A percentile compares a stretch with the other conserved stretches of the same genome.
These are phyloP conservation scores for Coprinopsis strossmayeri DNA, from an alignment of 768 basidiomycete species.

Conservation along the genomic window DNA sequence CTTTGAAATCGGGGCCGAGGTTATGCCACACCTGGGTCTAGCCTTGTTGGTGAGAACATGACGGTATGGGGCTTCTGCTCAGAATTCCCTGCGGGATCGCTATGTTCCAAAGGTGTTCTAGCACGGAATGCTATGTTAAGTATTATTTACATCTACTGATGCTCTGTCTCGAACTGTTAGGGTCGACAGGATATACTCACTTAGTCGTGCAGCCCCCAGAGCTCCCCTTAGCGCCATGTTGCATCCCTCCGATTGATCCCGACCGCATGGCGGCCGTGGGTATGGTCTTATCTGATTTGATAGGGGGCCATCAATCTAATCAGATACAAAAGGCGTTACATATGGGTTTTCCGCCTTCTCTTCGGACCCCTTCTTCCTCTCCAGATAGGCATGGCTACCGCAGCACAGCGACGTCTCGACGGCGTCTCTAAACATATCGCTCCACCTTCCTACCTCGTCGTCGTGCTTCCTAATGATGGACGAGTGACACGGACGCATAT, in stretches of 20 bases:
- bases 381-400: conserved; percentile 1
- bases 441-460: conserved; percentile 11
- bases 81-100: too few species aligned
- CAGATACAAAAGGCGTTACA: conserved; percentile 1
- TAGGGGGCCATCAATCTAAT: conserved; percentile 8
- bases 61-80: too few species aligned
- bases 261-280: too few species aligned
- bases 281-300: conserved; percentile 1
- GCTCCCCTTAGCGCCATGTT: too few species aligned
- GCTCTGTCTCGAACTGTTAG: background rate
- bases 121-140: too few species aligned
- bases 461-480: conserved; percentile 23
- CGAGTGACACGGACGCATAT: conserved; percentile 14
- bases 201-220: background rate
- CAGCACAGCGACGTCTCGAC: background rate
- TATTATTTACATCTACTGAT: too few species aligned
- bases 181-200: background rate
- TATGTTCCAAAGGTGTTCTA: too few species aligned
- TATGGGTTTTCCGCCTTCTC: background rate
- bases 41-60: too few species aligned
- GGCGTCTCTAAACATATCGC: conserved; percentile 3
- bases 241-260: background rate
- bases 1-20: too few species aligned
- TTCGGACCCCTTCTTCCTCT: background rate
- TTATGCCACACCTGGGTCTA: too few species aligned